Evolutionary conservation across 352 stramenopile genomes (phyloP), one percentile per base, ranked within the genome.

Genomic region (Aphanomyces astaci): DNA sequence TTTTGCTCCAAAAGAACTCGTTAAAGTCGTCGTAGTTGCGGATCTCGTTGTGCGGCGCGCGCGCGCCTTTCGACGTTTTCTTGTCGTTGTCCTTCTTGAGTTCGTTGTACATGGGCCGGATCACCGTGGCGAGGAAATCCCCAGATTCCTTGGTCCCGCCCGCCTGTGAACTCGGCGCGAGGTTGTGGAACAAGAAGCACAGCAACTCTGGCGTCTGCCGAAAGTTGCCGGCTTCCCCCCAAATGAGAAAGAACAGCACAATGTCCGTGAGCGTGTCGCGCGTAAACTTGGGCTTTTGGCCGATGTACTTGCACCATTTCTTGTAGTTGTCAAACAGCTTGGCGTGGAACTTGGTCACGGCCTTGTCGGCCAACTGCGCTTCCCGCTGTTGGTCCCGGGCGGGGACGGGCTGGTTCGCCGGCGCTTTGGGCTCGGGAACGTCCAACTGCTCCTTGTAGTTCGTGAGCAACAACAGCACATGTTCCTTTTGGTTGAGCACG

Each of bases 11-110:
- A 66, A 94, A 94, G 40, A 94, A 94, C 75, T 94, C 86, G 70
- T 94, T 94, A 53, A 94, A 94, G 64, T 94, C 86, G 48, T 94
- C 86, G 67, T 94, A 94, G 72, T 92, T 92, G 25, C 86, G 82
- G 36, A 94, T 92, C 62, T 94, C 79, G 2, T 67, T 46, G 67
- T 94, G 86, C 15, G 82, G 62, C 7, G 86, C 84, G 2, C 86
- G 82, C 5, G 80, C 80, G n/a, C 86, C 86, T 67, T 92, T 89
- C 7, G 80, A 74, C 3, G 86, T 94, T 73, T 94, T 94, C 75
- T 94, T 94, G 79, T 92, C 84, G 48, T 90, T 92, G 70, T 94
- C 86, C 32, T 87, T 86, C 74, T 92, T 92, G n/a, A 94, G 22
- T 65, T 94, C 86, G 2, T 48, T 54, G 77, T 92, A 90, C 82